A percentile compares a stretch with the other conserved stretches of the same genome.
Evolutionary conservation across 2,329 filamentous ascomycete species (phyloP).

Genomic region (Arachnopeziza araneosa): DNA sequence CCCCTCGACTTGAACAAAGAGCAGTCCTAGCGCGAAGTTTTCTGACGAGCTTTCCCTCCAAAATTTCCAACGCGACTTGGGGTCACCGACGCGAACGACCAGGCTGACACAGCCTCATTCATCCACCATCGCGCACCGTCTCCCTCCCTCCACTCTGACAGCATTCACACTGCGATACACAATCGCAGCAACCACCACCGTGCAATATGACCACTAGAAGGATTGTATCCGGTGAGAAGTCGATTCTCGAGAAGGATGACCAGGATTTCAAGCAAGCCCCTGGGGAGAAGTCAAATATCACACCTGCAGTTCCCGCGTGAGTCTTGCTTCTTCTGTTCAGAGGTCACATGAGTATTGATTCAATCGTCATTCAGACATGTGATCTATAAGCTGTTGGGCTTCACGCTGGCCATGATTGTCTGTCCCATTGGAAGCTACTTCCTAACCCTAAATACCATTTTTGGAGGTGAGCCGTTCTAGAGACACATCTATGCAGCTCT

Average conservation of each 20-base stretch:
- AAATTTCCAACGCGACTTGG: not conserved
- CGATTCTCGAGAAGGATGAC: constrained; percentile 56
- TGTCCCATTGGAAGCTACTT: constrained; percentile 89
- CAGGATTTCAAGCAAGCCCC: constrained; percentile 36
- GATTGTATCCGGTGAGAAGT: constrained; percentile 60
- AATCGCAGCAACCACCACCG: constrained; percentile 1
- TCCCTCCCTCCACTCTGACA: not conserved
- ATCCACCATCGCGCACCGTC: not conserved
- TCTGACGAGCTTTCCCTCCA: not conserved
- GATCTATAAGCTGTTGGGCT: constrained; percentile 83
- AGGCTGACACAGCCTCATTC: constrained; percentile 1
- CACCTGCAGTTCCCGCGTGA: constrained; percentile 79
- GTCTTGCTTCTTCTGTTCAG: constrained; percentile 26
- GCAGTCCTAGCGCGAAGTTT: not conserved
- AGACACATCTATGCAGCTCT: not conserved
- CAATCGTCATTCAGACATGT: constrained; percentile 61
- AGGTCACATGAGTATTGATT: constrained; percentile 13
- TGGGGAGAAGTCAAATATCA: constrained; percentile 58
- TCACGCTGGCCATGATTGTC: constrained; percentile 87
- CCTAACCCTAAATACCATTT: constrained; percentile 67
- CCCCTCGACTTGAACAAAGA: not conserved
- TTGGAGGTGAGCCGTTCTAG: constrained; percentile 56
- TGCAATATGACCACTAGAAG: constrained; percentile 66
- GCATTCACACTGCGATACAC: not conserved
- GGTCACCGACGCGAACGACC: not conserved